Evolutionary conservation across 306 rosid genomes (phyloP), one percentile per base, ranked within the genome.

Genomic region (Quercus aquifolioides): DNA sequence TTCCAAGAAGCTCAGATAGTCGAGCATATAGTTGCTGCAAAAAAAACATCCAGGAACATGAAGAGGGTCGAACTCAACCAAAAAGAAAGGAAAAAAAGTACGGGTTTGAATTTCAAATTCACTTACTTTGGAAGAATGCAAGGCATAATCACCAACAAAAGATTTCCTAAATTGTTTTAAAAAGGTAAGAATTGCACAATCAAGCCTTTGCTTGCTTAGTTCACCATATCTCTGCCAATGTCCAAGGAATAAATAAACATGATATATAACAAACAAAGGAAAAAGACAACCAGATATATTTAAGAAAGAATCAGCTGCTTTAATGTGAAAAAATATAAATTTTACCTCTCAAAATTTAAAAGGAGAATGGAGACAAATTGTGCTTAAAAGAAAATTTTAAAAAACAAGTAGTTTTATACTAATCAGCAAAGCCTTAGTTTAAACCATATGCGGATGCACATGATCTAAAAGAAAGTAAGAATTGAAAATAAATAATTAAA

Each of bases 101-200:
- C 5, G 5, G 54, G 54, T 49, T 49, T 49, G 54, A 49, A 49
- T 49, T 49, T 49, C 54, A 78, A 69, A 28, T 54, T 77, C 55
- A 75, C 77, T 85, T 90, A 96, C 99, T 98, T 93, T 96, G 12
- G 99, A 96, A 79, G 98, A 96, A 87, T 93, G 99, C 93, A 96
- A 91, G 75, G 98, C 99, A 87, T 96, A 97, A 81, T 96, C 99
- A 72, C 99, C 99, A 5, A 96, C 94, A 60, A 91, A 96, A 74
- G 99, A 93, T 90, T 93, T 93, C 15, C 98, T 88, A 70, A 96
- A 96, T 81, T 96, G 85, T 84, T 96, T 98, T 85, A 91, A 96
- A 86, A 96, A 96, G 30, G 93, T 91, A 80, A 96, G 99, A 78
- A 96, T 89, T 82, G 98, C 99, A 80, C 98, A 91, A 85, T 96